Conservation (phyloP, 78 protist genomes). For the Neovahlkampfia damariscottae region DNA sequence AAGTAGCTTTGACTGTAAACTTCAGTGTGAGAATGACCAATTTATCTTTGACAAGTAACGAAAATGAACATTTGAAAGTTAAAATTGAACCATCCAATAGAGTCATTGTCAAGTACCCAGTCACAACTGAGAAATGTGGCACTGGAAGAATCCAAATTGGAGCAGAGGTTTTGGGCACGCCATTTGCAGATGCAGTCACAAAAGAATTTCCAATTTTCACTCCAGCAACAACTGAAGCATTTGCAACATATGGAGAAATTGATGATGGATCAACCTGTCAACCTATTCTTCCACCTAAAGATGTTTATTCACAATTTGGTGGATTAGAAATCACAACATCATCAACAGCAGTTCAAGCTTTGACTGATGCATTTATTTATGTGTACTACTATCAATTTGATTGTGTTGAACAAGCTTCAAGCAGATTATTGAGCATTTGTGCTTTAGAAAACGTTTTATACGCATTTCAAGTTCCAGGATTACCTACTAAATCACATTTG, state of each 20-base stretch:
- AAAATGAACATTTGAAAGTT: too few species aligned
- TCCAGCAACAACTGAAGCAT: conserved; percentile 10
- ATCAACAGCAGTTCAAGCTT: neutral
- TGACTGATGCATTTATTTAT: neutral
- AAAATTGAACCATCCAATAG: neutral
- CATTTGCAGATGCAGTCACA: neutral
- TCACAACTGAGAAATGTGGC: neutral
- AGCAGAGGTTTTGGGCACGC: neutral
- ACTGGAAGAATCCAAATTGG: neutral
- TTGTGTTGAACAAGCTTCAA: conserved; percentile 4
- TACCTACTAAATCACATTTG: too few species aligned
- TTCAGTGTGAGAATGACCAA: too few species aligned
- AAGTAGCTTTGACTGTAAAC: too few species aligned
- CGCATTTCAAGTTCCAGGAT: too few species aligned
- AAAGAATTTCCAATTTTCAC: neutral
- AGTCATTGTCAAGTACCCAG: neutral
- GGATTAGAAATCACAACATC: neutral
- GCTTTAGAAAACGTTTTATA: too few species aligned
- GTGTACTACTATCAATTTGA: conserved; percentile 3
- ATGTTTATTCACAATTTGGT: neutral
- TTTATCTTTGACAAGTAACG: too few species aligned
- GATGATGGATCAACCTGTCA: neutral
- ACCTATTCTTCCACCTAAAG: neutral
- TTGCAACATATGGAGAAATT: neutral
- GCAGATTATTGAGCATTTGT: too few species aligned